Evolutionary conservation across 2,329 filamentous ascomycete species (phyloP).

Genomic region (Cryphonectria japonica): DNA sequence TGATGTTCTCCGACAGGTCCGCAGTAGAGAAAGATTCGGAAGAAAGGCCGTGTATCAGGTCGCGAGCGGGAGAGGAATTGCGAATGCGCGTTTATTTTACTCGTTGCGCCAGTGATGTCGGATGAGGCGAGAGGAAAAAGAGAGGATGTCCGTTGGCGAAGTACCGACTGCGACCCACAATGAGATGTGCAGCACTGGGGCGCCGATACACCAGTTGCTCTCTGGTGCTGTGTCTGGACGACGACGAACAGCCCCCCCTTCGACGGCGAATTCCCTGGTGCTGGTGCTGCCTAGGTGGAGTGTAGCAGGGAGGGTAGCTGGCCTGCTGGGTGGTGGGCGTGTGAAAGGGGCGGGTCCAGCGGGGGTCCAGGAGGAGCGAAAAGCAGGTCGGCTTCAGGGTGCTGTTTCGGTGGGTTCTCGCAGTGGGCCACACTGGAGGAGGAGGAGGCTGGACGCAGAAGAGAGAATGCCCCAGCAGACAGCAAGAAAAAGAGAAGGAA

Average conservation of each 20-base stretch:
- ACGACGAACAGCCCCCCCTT: not conserved
- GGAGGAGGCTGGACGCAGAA: not conserved
- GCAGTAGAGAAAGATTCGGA: not conserved
- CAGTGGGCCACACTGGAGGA: not conserved
- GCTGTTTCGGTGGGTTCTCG: not conserved
- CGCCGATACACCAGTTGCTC: not conserved
- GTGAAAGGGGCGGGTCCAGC: not conserved
- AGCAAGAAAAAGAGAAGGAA: not conserved
- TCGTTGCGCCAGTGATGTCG: not conserved
- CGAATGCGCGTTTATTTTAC: conserved; percentile 1
- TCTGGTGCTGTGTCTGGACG: not conserved
- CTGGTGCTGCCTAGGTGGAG: not conserved
- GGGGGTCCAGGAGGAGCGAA: not conserved
- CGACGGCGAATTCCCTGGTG: not conserved
- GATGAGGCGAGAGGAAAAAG: not conserved
- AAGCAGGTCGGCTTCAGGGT: not conserved
- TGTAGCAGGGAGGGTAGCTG: not conserved
- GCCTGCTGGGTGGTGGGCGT: not conserved
- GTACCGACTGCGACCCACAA: conserved; percentile 21
- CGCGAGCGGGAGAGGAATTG: not conserved
- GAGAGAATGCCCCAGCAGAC: not conserved
- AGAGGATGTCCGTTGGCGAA: conserved; percentile 17
- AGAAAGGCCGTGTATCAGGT: not conserved
- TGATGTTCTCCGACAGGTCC: not conserved
- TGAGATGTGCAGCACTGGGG: conserved; percentile 2